Base-by-base conservation (phyloP, 1,284 basidiomycete species). In the Volvariella volvacea region DNA sequence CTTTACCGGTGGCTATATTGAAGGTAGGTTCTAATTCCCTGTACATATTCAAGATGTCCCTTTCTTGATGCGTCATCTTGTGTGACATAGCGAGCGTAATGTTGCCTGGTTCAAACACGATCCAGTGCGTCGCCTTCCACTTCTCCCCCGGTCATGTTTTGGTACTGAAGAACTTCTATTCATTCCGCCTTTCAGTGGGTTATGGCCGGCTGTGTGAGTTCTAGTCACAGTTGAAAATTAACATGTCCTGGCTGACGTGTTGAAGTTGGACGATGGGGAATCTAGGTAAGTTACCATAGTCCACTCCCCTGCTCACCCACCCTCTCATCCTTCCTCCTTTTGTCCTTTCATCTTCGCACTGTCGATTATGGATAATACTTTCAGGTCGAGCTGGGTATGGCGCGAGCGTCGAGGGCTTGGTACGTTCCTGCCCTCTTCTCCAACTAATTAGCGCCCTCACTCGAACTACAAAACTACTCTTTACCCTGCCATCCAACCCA, bases 221-320 rank as follows among this genome's bases (percentile, higher is more conserved):
- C 12, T 12, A 6, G 45, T 15, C 43, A 38, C n/a, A 30, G 46
- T 33, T 28, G 19, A 31, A n/a, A n/a, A n/a, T n/a, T n/a, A n/a
- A n/a, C n/a, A n/a, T n/a, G n/a, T n/a, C n/a, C n/a, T 34, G 15
- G n/a, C 1, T 41, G 20, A 15, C 12, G 19, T 19, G 14, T 39
- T n/a, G n/a, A 51, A 73, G 77, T 19, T 85, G 85, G 85, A 76
- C 78, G 0, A 84, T 88, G 83, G 86, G 85, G 4, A 88, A 79
- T 54, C 67, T 92, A 34, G 90, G 88, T 52, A 60, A 17, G 67
- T 7, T 19, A 31, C n/a, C 10, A 14, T 33, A 4, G n/a, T 19
- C 12, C 8, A 36, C 2, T n/a, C 21, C 21, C 30, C 17, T 31
- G 17, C 2, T 8, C 1, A 25, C 14, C 34, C 14, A 34, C 15